Evolutionary conservation across 305 asterid genomes (phyloP), one percentile per base, ranked within the genome.

Genomic region (Lippia alba): DNA sequence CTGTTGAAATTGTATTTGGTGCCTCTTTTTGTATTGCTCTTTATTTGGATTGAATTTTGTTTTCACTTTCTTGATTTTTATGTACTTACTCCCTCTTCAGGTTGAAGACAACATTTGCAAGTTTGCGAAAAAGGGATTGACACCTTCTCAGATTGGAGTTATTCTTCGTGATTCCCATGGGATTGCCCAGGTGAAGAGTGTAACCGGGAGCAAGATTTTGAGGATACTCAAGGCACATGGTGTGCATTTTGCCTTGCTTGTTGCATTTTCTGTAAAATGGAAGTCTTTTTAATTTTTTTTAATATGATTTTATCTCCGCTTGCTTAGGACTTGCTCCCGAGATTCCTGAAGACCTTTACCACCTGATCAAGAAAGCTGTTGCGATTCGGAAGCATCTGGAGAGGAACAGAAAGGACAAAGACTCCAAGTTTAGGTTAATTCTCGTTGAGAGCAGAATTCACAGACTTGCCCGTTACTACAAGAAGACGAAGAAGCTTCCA

Each of bases 71-170:
- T 36, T 0, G 10, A 8, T 67, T 50, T 9, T 54, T 0, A 4
- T 8, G 18, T 66, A n/a, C 12, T 72, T 20, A n/a, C 56, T 39
- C 17, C 32, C 20, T 7, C 54, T 61, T 56, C 76, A 88, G 94
- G 97, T 92, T 51, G 96, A 84, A 1, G 98, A 92, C 0, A 87
- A 71, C 82, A 92, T 92, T 16, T 90, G 96, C 67, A 92, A 92
- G 87, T 88, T 88, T 53, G 98, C 89, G 4, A 86, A 86, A 39
- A 86, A 86, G 72, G 91, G 91, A 1, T 45, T 86, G 80, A 82
- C 91, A 16, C 91, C 91, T 5, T 85, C 91, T 20, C 88, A 85
- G 44, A 85, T 83, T 69, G 91, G 91, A 61, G 88, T 85, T 12
- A 82, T 86, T 73, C 91, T 86, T 73, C 89, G 89, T 86, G 91